phyloP scores from a whole-genome alignment of 441 rosid species.

The Brassica balearica region DNA sequence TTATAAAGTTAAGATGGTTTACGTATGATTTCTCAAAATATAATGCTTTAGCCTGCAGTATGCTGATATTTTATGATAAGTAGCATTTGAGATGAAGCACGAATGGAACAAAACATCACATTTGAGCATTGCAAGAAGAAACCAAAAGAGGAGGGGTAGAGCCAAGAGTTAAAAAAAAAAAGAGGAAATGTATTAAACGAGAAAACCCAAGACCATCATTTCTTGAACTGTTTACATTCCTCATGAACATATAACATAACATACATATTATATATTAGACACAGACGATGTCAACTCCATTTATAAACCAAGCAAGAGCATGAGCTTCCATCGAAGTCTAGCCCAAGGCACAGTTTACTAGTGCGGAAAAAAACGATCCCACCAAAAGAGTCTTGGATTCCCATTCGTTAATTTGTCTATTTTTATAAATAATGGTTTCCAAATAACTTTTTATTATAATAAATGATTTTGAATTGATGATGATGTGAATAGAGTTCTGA shows the following conservation, averaged over 20 bases:
- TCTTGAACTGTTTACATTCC: conserved; percentile 11
- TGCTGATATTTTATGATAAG: not conserved
- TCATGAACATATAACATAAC: not conserved
- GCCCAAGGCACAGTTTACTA: conserved; percentile 22
- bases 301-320: conserved; percentile 28
- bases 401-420: conserved; percentile 1
- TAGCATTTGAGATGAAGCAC: not conserved
- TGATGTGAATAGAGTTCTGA: conserved; percentile 46
- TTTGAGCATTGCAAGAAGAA: conserved; percentile 17
- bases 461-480: conserved; percentile 43
- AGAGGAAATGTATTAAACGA: conserved; percentile 13
- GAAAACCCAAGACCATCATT: conserved; percentile 22
- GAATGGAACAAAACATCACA: conserved; percentile 4
- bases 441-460: conserved; percentile 8
- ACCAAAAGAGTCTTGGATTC: conserved; percentile 37
- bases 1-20: too few relatives aligned
- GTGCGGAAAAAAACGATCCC: not conserved
- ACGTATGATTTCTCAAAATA: too few relatives aligned
- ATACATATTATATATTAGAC: not conserved
- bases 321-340: conserved; percentile 30
- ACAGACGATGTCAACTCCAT: conserved; percentile 19
- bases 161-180: not conserved
- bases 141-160: conserved; percentile 17
- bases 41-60: not conserved
- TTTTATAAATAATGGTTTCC: not conserved